Conservation (phyloP, 2,329 filamentous ascomycete genomes). For the Decorospora gaudefroyi region DNA sequence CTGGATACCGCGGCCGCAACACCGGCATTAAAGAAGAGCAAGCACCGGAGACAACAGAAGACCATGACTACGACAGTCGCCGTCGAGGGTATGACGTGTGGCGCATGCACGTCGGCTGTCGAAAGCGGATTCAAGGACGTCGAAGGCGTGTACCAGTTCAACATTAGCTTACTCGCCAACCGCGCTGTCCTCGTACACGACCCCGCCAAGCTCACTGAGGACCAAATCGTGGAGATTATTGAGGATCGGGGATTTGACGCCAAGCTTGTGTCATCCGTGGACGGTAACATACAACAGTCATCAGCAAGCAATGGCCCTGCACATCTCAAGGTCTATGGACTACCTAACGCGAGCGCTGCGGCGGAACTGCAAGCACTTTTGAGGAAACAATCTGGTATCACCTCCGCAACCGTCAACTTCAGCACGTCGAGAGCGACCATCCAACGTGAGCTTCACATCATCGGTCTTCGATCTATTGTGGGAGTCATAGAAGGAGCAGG, state of each 20-base stretch:
- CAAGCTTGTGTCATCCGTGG: constrained; percentile 74
- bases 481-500: constrained; percentile 80
- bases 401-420: constrained; percentile 72
- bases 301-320: constrained; percentile 64
- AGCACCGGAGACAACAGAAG: constrained; percentile 50
- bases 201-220: constrained; percentile 67
- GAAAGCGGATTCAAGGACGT: constrained; percentile 78
- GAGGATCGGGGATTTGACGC: constrained; percentile 91
- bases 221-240: constrained; percentile 79
- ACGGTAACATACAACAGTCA: constrained; percentile 59
- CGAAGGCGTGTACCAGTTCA: constrained; percentile 83
- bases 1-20: constrained; percentile 67
- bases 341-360: constrained; percentile 72
- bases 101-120: constrained; percentile 90
- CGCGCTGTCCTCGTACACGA: constrained; percentile 88
- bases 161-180: constrained; percentile 92
- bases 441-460: constrained; percentile 69
- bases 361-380: constrained; percentile 71
- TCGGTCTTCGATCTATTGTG: constrained; percentile 81
- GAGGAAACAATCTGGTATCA: constrained; percentile 68
- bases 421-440: constrained; percentile 75
- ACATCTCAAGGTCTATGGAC: constrained; percentile 83
- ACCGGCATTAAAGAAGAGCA: constrained; percentile 39
- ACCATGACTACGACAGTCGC: constrained; percentile 77
- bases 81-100: constrained; percentile 97